phyloP scores from a whole-genome alignment of 305 asterid genomes.

The Withania somnifera region DNA sequence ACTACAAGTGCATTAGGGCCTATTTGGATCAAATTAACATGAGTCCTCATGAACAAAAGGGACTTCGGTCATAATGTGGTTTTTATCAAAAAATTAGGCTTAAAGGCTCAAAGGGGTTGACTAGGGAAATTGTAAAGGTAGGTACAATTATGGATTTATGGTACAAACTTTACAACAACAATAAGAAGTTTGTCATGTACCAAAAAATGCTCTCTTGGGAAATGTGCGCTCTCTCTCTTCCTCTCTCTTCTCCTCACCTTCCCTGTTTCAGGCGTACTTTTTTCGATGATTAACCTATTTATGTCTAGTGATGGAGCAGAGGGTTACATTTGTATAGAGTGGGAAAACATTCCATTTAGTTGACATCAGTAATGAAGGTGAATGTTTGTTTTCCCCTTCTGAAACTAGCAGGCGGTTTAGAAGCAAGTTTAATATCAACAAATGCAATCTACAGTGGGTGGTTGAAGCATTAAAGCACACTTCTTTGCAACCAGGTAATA shows the following conservation, averaged over 20 bases:
- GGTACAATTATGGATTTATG: too few relatives aligned
- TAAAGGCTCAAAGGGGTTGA: too few relatives aligned
- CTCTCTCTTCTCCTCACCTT: neutral
- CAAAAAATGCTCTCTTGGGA: too few relatives aligned
- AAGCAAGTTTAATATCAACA: neutral
- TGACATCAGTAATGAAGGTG: neutral
- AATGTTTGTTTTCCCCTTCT: neutral
- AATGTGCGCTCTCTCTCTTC: neutral
- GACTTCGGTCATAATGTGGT: too few relatives aligned
- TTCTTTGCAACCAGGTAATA: too few relatives aligned
- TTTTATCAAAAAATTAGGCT: too few relatives aligned
- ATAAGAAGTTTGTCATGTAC: too few relatives aligned
- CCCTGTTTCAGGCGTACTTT: neutral
- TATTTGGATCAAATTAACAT: too few relatives aligned
- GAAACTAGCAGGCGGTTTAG: neutral
- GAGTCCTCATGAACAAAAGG: too few relatives aligned
- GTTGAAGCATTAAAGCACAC: neutral
- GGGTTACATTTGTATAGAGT: neutral
- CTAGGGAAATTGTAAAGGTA: too few relatives aligned
- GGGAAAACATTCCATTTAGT: neutral
- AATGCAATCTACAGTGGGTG: neutral
- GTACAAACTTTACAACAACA: too few relatives aligned
- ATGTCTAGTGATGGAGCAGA: neutral
- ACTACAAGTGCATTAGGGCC: too few relatives aligned
- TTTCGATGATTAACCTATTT: neutral